Evolutionary conservation across 345 rosid species (phyloP).

Genomic region (Salix purpurea): DNA sequence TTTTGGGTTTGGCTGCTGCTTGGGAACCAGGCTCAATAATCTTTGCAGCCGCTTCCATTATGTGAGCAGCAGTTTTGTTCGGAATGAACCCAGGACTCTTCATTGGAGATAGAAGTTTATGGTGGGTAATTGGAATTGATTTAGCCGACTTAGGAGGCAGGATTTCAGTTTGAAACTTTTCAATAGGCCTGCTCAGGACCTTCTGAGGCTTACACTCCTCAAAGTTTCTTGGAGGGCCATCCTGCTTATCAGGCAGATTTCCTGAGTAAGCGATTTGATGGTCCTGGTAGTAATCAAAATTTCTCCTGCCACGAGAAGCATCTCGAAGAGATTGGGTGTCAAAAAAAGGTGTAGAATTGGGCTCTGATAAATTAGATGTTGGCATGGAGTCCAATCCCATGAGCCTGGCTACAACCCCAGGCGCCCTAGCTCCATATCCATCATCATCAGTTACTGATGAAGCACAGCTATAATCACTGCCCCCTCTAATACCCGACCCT

Average conservation of each 20-base stretch:
- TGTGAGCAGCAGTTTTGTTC: slow-evolving; percentile 73
- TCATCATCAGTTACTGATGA: slow-evolving; percentile 93
- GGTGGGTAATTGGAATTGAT: slow-evolving; percentile 86
- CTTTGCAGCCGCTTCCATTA: slow-evolving; percentile 95
- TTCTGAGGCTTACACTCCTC: slow-evolving; percentile 43
- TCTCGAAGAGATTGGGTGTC: slow-evolving; percentile 56
- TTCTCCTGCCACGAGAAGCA: slow-evolving; percentile 41
- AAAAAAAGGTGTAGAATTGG: slow-evolving; percentile 51
- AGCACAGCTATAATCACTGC: slow-evolving; percentile 77
- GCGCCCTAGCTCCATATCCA: slow-evolving; percentile 67
- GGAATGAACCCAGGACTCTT: slow-evolving; percentile 83
- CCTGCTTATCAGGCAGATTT: slow-evolving; percentile 42
- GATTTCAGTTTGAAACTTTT: slow-evolving; percentile 87
- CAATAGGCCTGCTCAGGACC: slow-evolving; percentile 59
- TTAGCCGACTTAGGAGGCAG: slow-evolving; percentile 93
- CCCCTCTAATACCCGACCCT: slow-evolving; percentile 44
- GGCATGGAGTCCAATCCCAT: slow-evolving; percentile 95
- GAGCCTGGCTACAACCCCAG: slow-evolving; percentile 91
- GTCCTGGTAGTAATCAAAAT: slow-evolving; percentile 44
- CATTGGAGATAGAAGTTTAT: slow-evolving; percentile 88
- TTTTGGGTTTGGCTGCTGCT: slow-evolving; percentile 38
- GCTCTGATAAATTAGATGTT: slow-evolving; percentile 44
- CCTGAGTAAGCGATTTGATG: slow-evolving; percentile 49
- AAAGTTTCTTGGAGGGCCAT: slow-evolving; percentile 31
- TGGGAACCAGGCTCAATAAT: slow-evolving; percentile 61